A percentile compares a stretch with the other conserved stretches of the same genome.
Conservation (phyloP, 1,139 yeast genomes). For the Suhomyces wounanorum region DNA sequence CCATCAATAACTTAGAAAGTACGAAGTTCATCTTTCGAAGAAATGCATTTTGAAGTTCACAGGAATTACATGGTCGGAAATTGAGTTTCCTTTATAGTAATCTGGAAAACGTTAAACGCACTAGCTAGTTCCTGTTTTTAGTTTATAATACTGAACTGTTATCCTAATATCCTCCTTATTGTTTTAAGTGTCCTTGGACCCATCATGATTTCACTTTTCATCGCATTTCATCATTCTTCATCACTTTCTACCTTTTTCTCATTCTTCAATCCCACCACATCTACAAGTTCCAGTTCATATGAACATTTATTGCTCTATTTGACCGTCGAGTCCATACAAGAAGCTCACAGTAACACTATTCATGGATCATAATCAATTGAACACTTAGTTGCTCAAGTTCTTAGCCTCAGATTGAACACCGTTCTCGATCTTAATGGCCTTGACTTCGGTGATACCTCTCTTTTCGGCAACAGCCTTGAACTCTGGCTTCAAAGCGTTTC, state of each 20-base stretch:
- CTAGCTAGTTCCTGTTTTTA: no score
- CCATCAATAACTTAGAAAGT: no score
- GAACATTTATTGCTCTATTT: conserved; percentile 6
- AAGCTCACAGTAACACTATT: not conserved
- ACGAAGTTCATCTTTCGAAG: no score
- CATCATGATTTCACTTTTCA: no score
- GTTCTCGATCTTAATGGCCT: conserved; percentile 69
- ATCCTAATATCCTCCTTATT: no score
- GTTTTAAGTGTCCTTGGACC: no score
- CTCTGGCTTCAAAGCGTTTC: conserved; percentile 89
- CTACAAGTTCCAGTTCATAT: not conserved
- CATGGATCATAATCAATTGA: not conserved
- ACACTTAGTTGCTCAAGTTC: conserved; percentile 20
- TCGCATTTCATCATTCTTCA: not conserved
- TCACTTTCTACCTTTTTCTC: not conserved
- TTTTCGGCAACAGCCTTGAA: conserved; percentile 72
- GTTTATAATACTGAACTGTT: no score
- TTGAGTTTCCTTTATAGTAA: no score
- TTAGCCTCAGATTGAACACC: conserved; percentile 54
- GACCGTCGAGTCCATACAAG: not conserved
- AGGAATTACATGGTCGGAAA: no score
- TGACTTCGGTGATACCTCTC: conserved; percentile 77
- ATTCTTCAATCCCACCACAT: not conserved
- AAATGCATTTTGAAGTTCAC: no score
- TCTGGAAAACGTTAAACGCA: no score